These are phyloP conservation scores for Ilex paraguariensis DNA, from an alignment of 305 asterid species.

Conservation along the genomic window DNA sequence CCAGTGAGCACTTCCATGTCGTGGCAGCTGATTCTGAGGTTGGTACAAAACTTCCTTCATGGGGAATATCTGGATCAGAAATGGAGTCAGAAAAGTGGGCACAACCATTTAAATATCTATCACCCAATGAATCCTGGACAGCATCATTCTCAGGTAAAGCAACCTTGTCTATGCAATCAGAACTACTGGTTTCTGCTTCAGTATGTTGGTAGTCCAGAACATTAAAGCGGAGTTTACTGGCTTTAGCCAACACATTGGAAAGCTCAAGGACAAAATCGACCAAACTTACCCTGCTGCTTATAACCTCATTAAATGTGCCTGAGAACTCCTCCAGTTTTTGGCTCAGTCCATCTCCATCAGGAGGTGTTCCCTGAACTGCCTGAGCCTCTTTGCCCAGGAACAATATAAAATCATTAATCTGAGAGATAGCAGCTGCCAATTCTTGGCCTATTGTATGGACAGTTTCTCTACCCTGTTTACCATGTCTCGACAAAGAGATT, in stretches of 20 bases:
- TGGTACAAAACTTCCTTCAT: conserved; percentile 74
- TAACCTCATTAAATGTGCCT: conserved; percentile 50
- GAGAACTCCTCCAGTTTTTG: conserved; percentile 42
- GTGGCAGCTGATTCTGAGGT: conserved; percentile 55
- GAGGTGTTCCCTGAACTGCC: conserved; percentile 39
- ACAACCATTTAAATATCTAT: conserved; percentile 43
- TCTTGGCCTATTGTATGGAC: conserved; percentile 29
- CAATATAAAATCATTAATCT: conserved; percentile 47
- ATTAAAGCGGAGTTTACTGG: conserved; percentile 50
- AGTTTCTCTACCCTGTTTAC: conserved; percentile 21
- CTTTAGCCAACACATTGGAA: conserved; percentile 51
- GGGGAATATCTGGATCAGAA: conserved; percentile 81
- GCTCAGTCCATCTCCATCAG: conserved; percentile 46
- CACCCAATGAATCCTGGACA: conserved; percentile 33
- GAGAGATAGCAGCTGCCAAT: conserved; percentile 44
- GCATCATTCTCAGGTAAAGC: conserved; percentile 72
- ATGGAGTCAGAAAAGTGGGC: conserved; percentile 65
- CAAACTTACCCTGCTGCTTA: conserved; percentile 30
- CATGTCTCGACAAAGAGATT: conserved; percentile 19
- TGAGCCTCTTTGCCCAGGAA: conserved; percentile 60
- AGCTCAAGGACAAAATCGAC: conserved; percentile 53
- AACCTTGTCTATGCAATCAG: conserved; percentile 87
- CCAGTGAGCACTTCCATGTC: conserved; percentile 77
- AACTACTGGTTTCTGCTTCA: conserved; percentile 46
- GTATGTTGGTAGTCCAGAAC: conserved; percentile 51